Evolutionary conservation across 495 filamentous ascomycete species (phyloP).

Genomic region (Daldinia vernicosa): DNA sequence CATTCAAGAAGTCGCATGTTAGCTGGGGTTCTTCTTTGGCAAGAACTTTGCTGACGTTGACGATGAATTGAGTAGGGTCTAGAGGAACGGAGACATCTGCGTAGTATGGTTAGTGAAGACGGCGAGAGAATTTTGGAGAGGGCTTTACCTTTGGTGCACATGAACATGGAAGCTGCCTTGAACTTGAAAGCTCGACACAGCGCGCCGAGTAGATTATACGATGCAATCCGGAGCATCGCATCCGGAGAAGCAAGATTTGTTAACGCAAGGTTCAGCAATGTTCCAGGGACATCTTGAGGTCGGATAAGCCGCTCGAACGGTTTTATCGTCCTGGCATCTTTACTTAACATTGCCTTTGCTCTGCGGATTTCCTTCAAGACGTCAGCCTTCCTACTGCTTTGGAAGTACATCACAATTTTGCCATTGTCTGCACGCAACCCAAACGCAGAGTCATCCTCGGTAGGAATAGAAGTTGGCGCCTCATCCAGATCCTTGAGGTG

Average conservation of each 20-base stretch:
- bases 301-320: conserved; percentile 67
- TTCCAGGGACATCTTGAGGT: conserved; percentile 74
- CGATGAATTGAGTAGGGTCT: conserved; percentile 69
- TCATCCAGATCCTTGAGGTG: conserved; percentile 70
- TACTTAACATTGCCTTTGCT: conserved; percentile 67
- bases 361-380: conserved; percentile 67
- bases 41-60: conserved; percentile 68
- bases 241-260: conserved; percentile 69
- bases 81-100: conserved; percentile 64
- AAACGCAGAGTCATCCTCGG: conserved; percentile 73
- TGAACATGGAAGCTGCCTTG: conserved; percentile 63
- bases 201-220: conserved; percentile 70
- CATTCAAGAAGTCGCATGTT: conserved; percentile 71
- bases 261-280: conserved; percentile 69
- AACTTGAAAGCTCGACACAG: conserved; percentile 72
- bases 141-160: conserved; percentile 63
- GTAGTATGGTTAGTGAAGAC: conserved; percentile 14
- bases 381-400: conserved; percentile 66
- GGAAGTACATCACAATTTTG: conserved; percentile 73
- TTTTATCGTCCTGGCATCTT: conserved; percentile 65
- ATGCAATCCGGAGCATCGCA: conserved; percentile 63
- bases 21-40: conserved; percentile 69
- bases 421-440: conserved; percentile 71
- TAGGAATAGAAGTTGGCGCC: conserved; percentile 66
- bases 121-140: neutral